Evolutionary conservation across 352 stramenopile species (phyloP).

Genomic region (Elongisporangium undulatum): DNA sequence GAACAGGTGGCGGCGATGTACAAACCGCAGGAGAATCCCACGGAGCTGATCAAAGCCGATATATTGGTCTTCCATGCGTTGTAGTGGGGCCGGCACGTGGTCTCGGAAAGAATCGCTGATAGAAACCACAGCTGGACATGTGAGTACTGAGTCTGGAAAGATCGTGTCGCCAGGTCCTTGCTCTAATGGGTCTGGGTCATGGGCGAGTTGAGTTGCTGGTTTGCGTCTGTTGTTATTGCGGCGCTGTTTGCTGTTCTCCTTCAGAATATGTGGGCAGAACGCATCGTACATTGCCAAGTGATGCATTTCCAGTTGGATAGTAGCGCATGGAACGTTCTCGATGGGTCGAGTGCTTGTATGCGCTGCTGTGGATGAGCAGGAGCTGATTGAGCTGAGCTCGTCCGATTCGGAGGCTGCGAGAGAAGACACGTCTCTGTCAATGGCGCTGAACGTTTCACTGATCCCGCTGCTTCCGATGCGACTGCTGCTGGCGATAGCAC

Average conservation of each 20-base stretch:
- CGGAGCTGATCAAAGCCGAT: slow-evolving; percentile 7
- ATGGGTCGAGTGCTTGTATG: not conserved
- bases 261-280: not conserved
- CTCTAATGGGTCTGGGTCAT: not conserved
- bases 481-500: not conserved
- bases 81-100: not conserved
- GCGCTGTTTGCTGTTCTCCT: not conserved
- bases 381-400: not conserved
- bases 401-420: not conserved
- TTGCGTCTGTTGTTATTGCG: not conserved
- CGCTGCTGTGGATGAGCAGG: not conserved
- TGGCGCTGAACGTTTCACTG: not conserved
- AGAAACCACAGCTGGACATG: not conserved
- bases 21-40: slow-evolving; percentile 5
- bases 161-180: not conserved
- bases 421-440: not conserved
- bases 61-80: not conserved
- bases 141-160: not conserved
- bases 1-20: slow-evolving; percentile 4
- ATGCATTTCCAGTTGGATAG: not conserved
- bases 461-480: not conserved
- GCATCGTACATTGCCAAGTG: not conserved
- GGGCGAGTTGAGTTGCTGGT: not conserved
- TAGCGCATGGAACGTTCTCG: not conserved
- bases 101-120: not conserved